Evolutionary conservation across 345 rosid species (phyloP), one percentile per base, ranked within the genome.

Genomic region (Sisymbrium irio): DNA sequence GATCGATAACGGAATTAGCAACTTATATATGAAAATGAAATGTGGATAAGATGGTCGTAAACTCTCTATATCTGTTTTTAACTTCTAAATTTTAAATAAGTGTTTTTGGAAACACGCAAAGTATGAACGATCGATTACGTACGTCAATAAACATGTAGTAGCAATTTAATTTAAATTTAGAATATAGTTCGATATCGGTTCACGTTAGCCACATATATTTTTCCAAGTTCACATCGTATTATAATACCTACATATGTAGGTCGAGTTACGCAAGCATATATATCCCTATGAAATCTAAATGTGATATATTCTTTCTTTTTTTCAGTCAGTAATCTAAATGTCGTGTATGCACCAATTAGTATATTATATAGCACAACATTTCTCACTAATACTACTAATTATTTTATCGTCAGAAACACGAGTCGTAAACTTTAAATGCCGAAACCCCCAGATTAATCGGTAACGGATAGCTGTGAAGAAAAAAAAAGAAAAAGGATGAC

Each of bases 151-250:
- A 47, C 4, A 36, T 10, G 22, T 5, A 55, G 20, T 22, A 60
- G 7, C 12, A 44, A 33, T 42, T 0, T n/a, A 30, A 30, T 13
- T 33, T 54, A 4, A n/a, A n/a, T 22, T 44, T 35, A 41, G 37
- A 62, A 51, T 32, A 42, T 15, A 44, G 14, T 28, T 22, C 32
- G 58, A 62, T 17, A 17, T 55, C 60, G 71, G 54, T 76, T 76
- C 67, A 77, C 62, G 61, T 57, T 69, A 37, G 71, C 80, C 80
- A 56, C 71, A 62, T 69, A 75, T 51, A 44, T 27, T 27, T 18
- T 13, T 44, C 36, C 68, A 40, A 40, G 36, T 67, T 42, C 69
- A 67, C 67, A 47, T 67, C 3, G 55, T 58, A 42, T 35, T 32
- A 13, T 53, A 27, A 27, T 53, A 25, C 55, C 20, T 30, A 27